These are phyloP conservation scores for Exsudoporus floridanus DNA, from an alignment of 1,284 basidiomycete species.

Conservation along the genomic window DNA sequence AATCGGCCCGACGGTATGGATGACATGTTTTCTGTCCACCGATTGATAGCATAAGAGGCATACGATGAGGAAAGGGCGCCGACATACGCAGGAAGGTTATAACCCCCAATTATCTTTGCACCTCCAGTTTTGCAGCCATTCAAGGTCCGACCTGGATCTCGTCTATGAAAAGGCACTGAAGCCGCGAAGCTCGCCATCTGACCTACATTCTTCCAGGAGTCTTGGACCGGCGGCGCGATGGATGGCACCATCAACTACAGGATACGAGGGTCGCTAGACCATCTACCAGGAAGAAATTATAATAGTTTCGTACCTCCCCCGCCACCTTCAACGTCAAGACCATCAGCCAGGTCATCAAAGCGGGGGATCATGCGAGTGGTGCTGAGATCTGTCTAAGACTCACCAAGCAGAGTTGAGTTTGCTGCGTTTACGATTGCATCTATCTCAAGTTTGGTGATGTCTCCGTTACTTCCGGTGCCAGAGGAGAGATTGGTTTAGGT, in stretches of 20 bases:
- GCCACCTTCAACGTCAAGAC: slow-evolving; percentile 46
- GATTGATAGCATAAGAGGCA: neutral
- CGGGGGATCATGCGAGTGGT: neutral
- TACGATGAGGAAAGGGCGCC: neutral
- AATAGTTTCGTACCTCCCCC: slow-evolving; percentile 57
- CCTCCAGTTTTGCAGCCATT: slow-evolving; percentile 81
- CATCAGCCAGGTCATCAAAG: neutral
- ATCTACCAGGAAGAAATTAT: neutral
- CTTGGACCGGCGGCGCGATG: slow-evolving; percentile 80
- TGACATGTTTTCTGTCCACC: slow-evolving; percentile 61
- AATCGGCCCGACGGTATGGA: slow-evolving; percentile 90
- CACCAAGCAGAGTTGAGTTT: slow-evolving; percentile 73
- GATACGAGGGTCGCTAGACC: neutral
- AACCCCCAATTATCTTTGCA: slow-evolving; percentile 79
- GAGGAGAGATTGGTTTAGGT: neutral
- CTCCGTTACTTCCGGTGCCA: slow-evolving; percentile 56
- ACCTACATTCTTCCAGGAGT: slow-evolving; percentile 40
- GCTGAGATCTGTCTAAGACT: slow-evolving; percentile 2
- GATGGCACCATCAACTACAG: slow-evolving; percentile 80
- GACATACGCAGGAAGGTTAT: slow-evolving; percentile 67
- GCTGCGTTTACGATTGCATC: slow-evolving; percentile 90
- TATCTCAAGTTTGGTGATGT: slow-evolving; percentile 71
- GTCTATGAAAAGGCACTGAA: slow-evolving; percentile 6
- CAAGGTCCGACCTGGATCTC: slow-evolving; percentile 54
- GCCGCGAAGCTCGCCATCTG: neutral